Evolutionary conservation across 129 eudicot genomes (phyloP).

Genomic region (Saposhnikovia divaricata): DNA sequence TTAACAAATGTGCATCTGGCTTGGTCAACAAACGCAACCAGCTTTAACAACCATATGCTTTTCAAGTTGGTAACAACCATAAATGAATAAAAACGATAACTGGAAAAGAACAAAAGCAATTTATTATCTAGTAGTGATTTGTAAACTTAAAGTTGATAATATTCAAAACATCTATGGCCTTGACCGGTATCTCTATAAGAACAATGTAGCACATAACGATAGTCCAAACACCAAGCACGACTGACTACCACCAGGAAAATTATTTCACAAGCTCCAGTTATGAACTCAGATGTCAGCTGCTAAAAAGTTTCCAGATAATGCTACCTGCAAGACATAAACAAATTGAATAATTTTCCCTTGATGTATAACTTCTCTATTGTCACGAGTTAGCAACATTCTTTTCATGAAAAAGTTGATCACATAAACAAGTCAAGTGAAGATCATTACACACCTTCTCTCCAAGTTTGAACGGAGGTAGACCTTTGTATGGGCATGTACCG

Average conservation of each 20-base stretch:
- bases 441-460: slow-evolving; percentile 72
- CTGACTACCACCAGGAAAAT: not conserved
- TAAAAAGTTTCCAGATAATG: slow-evolving; percentile 57
- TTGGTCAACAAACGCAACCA: not conserved
- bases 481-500: slow-evolving; percentile 89
- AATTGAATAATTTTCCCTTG: no score
- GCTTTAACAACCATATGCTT: not conserved
- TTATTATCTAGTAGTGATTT: no score
- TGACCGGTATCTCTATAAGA: not conserved
- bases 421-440: not conserved
- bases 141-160: not conserved
- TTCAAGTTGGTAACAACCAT: not conserved
- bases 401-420: not conserved
- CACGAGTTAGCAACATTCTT: not conserved
- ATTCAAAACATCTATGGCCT: not conserved
- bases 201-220: not conserved
- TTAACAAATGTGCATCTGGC: no score
- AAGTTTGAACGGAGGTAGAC: slow-evolving; percentile 80
- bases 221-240: not conserved
- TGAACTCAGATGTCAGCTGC: slow-evolving; percentile 51
- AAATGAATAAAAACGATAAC: not conserved
- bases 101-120: no score
- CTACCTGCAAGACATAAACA: slow-evolving; percentile 38
- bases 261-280: not conserved
- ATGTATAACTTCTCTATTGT: not conserved